Percentiles rank a stretch among this genome's conserved stretches.
Conservation (phyloP, 371 early-diverging fungal species). For the Apophysomyces variabilis region DNA sequence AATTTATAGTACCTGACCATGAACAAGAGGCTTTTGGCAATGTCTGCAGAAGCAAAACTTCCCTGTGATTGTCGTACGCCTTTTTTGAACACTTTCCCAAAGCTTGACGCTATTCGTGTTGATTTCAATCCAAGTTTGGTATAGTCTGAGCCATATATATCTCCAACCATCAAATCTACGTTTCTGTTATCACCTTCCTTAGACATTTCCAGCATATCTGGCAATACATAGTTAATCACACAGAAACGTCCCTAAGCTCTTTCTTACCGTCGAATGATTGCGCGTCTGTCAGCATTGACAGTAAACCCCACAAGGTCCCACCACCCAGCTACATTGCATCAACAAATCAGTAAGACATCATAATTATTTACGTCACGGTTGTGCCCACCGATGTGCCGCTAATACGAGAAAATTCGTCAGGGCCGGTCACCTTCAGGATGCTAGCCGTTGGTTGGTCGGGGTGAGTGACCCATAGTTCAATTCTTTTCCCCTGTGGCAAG, state of each 20-base stretch:
- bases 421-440: slow-evolving; percentile 84
- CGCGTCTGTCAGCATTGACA: slow-evolving; percentile 84
- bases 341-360: not conserved
- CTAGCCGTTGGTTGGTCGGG: slow-evolving; percentile 25
- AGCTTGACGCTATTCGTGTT: slow-evolving; percentile 91
- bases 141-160: slow-evolving; percentile 94
- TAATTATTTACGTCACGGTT: not conserved
- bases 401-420: slow-evolving; percentile 81
- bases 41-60: slow-evolving; percentile 77
- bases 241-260: not conserved
- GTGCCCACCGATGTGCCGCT: slow-evolving; percentile 87
- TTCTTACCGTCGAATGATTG: slow-evolving; percentile 81
- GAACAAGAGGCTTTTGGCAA: slow-evolving; percentile 86
- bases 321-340: slow-evolving; percentile 78
- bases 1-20: slow-evolving; percentile 75
- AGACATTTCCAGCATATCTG: slow-evolving; percentile 93
- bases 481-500: not conserved
- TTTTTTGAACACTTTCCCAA: slow-evolving; percentile 95
- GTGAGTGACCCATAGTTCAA: slow-evolving; percentile 1
- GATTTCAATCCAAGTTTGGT: slow-evolving; percentile 87
- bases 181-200: slow-evolving; percentile 92
- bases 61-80: slow-evolving; percentile 59
- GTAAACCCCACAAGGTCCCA: slow-evolving; percentile 96
- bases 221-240: no score
- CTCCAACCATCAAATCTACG: slow-evolving; percentile 95